These are phyloP conservation scores for Penicillium sp. DNA, from an alignment of 2,329 filamentous ascomycete genomes.

Conservation along the genomic window DNA sequence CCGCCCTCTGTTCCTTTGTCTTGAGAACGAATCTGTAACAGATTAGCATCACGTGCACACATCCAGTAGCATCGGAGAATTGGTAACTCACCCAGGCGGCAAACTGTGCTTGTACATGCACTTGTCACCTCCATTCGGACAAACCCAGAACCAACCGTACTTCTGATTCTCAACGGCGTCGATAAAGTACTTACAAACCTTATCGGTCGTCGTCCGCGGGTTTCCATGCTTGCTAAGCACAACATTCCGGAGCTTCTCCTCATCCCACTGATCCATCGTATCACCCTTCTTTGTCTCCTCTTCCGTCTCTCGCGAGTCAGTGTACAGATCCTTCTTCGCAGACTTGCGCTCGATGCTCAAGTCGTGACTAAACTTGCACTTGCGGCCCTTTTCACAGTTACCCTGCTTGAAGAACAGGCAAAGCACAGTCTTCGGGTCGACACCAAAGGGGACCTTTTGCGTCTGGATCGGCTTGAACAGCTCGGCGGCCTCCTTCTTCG, in stretches of 20 bases:
- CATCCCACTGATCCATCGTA: slow-evolving; percentile 96
- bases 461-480: slow-evolving; percentile 90
- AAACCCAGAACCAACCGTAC: slow-evolving; percentile 99
- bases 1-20: slow-evolving; percentile 94
- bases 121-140: slow-evolving; percentile 94
- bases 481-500: slow-evolving; percentile 77
- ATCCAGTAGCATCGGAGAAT: background rate
- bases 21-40: slow-evolving; percentile 83
- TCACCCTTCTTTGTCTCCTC: slow-evolving; percentile 80
- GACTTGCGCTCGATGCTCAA: slow-evolving; percentile 86
- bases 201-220: slow-evolving; percentile 91
- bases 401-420: slow-evolving; percentile 98
- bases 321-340: slow-evolving; percentile 90
- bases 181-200: slow-evolving; percentile 99
- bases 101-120: slow-evolving; percentile 99
- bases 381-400: slow-evolving; percentile 93
- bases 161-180: slow-evolving; percentile 97
- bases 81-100: slow-evolving; percentile 78
- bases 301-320: slow-evolving; percentile 76
- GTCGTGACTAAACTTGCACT: slow-evolving; percentile 98
- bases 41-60: slow-evolving; percentile 15
- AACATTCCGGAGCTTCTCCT: slow-evolving; percentile 89
- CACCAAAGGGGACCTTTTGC: slow-evolving; percentile 98
- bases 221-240: slow-evolving; percentile 97
- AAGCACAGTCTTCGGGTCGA: slow-evolving; percentile 95